phyloP scores from a whole-genome alignment of 768 basidiomycete species.

The Panaeolus papilionaceus region DNA sequence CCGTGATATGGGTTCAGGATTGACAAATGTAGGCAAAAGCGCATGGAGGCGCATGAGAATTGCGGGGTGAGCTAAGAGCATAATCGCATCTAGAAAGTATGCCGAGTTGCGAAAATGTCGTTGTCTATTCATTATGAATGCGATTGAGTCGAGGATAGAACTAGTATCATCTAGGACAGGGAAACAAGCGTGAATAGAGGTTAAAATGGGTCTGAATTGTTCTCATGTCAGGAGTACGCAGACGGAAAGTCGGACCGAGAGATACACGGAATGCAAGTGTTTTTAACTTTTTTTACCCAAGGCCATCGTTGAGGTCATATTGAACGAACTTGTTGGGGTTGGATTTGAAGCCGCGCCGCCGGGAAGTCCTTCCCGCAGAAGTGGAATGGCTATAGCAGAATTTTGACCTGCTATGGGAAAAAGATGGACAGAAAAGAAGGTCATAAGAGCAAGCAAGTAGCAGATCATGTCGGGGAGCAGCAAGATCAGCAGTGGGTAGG shows the following conservation, averaged over 20 bases:
- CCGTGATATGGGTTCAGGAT: background rate
- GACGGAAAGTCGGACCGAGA: background rate
- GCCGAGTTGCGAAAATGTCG: background rate
- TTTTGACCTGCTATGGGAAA: background rate
- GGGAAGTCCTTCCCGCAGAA: constrained; percentile 8
- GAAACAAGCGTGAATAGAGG: constrained; percentile 5
- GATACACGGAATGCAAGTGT: background rate
- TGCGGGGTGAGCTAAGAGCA: background rate
- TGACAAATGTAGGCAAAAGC: constrained; percentile 8
- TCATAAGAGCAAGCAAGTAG: constrained; percentile 6
- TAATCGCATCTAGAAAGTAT: background rate
- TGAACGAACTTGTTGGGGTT: background rate
- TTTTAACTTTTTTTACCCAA: constrained; percentile 9
- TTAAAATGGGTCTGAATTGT: background rate
- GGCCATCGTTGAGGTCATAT: background rate
- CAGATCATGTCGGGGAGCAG: background rate
- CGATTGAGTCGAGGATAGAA: background rate
- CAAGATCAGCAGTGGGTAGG: background rate
- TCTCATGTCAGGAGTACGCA: background rate
- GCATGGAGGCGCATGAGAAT: background rate
- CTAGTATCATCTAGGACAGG: background rate
- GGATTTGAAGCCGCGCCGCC: constrained; percentile 1
- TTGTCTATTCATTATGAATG: background rate
- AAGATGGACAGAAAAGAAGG: background rate
- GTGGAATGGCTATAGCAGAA: background rate